A percentile compares a stretch with the other conserved stretches of the same genome.
Evolutionary conservation across 2,329 filamentous ascomycete genomes (phyloP).

Genomic region (Hawksworthiomyces lignivorus): DNA sequence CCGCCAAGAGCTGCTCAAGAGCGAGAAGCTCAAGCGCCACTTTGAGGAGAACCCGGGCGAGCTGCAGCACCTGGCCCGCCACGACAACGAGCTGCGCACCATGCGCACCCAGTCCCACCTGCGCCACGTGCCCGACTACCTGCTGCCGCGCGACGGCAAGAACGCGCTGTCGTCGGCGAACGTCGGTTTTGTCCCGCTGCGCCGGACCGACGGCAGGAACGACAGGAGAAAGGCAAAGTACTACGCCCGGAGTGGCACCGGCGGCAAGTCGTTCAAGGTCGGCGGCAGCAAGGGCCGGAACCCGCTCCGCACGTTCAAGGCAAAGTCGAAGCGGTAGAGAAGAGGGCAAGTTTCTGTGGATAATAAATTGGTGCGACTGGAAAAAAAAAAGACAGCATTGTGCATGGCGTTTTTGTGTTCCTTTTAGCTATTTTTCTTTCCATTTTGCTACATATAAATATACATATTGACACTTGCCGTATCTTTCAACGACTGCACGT

Average conservation of each 20-base stretch:
- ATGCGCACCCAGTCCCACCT: constrained; percentile 82
- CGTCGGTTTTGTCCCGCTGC: constrained; percentile 68
- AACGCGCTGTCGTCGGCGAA: constrained; percentile 58
- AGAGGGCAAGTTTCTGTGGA: neutral
- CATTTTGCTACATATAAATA: too few relatives aligned
- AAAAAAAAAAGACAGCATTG: too few relatives aligned
- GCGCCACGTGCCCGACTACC: constrained; percentile 89
- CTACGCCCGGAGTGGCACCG: constrained; percentile 39
- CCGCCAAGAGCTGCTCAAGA: constrained; percentile 82
- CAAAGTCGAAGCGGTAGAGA: constrained; percentile 8
- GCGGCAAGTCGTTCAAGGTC: constrained; percentile 72
- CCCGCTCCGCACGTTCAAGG: constrained; percentile 15
- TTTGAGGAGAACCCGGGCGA: constrained; percentile 97
- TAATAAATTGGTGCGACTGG: too few relatives aligned
- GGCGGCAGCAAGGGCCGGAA: constrained; percentile 26
- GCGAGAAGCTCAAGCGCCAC: constrained; percentile 87
- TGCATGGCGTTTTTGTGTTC: too few relatives aligned
- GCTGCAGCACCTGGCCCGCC: constrained; percentile 67
- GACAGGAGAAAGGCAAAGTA: constrained; percentile 29
- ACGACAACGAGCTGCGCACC: constrained; percentile 80
- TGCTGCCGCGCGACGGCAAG: constrained; percentile 71
- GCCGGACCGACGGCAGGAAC: constrained; percentile 45
- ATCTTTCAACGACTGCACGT: too few relatives aligned
- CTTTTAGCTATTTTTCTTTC: too few relatives aligned
- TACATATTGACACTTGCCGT: too few relatives aligned